Evolutionary conservation across 2,329 filamentous ascomycete genomes (phyloP), one percentile per base, ranked within the genome.

Genomic region (Bisporella sp.): DNA sequence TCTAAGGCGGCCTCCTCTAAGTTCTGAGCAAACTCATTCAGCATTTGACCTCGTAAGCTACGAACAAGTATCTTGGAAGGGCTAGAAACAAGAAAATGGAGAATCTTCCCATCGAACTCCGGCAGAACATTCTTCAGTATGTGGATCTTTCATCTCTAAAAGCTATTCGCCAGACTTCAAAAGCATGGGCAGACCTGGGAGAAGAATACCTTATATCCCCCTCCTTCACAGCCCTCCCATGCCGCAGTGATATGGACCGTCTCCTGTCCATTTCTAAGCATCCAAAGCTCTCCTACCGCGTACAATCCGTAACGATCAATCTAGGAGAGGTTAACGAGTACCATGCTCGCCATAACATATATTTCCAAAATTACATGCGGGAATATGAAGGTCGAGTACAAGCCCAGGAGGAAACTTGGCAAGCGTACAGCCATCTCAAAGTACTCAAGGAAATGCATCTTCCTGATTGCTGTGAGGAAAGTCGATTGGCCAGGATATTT

Each of bases 311-410:
- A 7, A 30, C 47, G 12, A 48, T 64, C 21, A 61, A 63, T 30
- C 56, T 62, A 32, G 59, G 59, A 28, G 61, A 63, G 45, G 37
- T 64, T 6, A 60, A 63, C 45, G 62, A 64, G 43, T 62, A 60
- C 41, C 58, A 64, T n/a, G 58, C 59, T 13, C 54, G 61, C 6
- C 59, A 61, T 32, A 64, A 66, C 51, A 51, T 57, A 35, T 59
- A 63, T 51, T 57, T 66, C 53, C 31, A 62, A 28, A 48, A 62
- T 45, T 58, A 59, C 39, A 54, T 58, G 37, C 51, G 60, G 44
- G 58, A 64, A 11, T 54, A 58, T 3, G 59, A 59, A 41, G 54
- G 54, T 31, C 59, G 62, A 11, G 54, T 57, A 4, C n/a, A 30
- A 6, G 21, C 37, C 7, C 40, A 32, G 28, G 59, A 63, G 35